Conservation (phyloP, 805 yeast species). For the Metschnikowia rubicola region DNA sequence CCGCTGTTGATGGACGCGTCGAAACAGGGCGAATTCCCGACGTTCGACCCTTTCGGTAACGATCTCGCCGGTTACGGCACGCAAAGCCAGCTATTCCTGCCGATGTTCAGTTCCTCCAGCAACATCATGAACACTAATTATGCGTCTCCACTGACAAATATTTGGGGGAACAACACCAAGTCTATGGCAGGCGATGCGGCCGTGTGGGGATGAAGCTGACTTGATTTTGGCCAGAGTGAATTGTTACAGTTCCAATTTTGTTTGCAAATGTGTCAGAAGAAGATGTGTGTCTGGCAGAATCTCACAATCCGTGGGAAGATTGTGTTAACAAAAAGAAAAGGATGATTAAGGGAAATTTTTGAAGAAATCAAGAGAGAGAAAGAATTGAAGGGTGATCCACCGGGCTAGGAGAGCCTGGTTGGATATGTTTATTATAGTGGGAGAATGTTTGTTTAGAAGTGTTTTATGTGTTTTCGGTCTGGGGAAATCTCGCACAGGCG, state of each 20-base stretch:
- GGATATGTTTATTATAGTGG: background rate
- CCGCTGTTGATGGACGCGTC: slow-evolving; percentile 6
- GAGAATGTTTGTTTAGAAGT: background rate
- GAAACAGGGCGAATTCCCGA: slow-evolving; percentile 9
- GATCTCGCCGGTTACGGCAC: slow-evolving; percentile 4
- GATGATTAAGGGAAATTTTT: background rate
- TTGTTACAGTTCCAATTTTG: too few species aligned
- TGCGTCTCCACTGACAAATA: slow-evolving; percentile 17
- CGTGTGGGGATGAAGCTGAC: slow-evolving; percentile 29
- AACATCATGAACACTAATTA: slow-evolving; percentile 14
- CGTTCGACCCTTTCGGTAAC: slow-evolving; percentile 28
- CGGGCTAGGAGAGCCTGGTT: background rate
- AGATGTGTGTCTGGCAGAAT: too few species aligned
- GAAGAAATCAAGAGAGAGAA: background rate
- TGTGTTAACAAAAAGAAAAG: too few species aligned
- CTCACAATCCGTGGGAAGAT: too few species aligned
- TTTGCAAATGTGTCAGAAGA: too few species aligned
- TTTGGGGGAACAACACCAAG: slow-evolving; percentile 25
- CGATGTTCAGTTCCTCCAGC: slow-evolving; percentile 17
- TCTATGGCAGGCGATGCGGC: slow-evolving; percentile 22
- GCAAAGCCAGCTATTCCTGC: slow-evolving; percentile 12
- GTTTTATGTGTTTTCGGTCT: slow-evolving; percentile 1
- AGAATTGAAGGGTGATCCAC: background rate
- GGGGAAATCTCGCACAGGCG: slow-evolving; percentile 4
- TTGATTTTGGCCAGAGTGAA: too few species aligned